phyloP scores from a whole-genome alignment of 208 protist species.

The Wallacemonas collosoma region DNA sequence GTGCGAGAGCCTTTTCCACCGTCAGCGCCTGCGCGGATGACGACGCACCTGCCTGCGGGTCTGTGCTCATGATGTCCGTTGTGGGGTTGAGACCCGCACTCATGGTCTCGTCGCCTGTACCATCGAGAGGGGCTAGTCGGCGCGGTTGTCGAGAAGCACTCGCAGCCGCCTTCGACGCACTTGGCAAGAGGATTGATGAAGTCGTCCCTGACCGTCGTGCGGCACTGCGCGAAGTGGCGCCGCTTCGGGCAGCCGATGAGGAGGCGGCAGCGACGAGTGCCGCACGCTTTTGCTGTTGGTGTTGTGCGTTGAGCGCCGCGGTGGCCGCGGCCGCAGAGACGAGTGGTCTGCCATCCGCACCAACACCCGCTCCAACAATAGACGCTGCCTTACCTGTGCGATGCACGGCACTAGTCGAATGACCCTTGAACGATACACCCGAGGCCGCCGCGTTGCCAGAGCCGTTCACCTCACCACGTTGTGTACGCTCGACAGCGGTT shows the following conservation, averaged over 20 bases:
- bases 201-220: not conserved
- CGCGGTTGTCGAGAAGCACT: slow-evolving; percentile 1
- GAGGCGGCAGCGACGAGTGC: not conserved
- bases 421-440: not conserved
- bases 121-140: not conserved
- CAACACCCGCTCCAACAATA: not conserved
- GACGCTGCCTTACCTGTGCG: not conserved
- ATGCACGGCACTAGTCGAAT: not conserved
- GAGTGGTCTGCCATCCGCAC: not conserved
- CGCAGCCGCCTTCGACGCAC: slow-evolving; percentile 8
- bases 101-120: not conserved
- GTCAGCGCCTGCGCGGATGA: slow-evolving; percentile 28
- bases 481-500: not conserved
- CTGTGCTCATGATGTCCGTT: not conserved
- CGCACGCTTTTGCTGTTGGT: not conserved
- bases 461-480: not conserved
- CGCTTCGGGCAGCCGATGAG: not conserved
- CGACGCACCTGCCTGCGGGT: not conserved
- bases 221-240: not conserved
- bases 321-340: slow-evolving; percentile 1
- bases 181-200: slow-evolving; percentile 1
- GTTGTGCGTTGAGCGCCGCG: not conserved
- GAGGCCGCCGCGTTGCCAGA: not conserved
- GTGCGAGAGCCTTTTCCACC: slow-evolving; percentile 32
- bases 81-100: not conserved